Base-by-base conservation (phyloP, 441 rosid genomes). In the Pelargonium myrrhifolium region DNA sequence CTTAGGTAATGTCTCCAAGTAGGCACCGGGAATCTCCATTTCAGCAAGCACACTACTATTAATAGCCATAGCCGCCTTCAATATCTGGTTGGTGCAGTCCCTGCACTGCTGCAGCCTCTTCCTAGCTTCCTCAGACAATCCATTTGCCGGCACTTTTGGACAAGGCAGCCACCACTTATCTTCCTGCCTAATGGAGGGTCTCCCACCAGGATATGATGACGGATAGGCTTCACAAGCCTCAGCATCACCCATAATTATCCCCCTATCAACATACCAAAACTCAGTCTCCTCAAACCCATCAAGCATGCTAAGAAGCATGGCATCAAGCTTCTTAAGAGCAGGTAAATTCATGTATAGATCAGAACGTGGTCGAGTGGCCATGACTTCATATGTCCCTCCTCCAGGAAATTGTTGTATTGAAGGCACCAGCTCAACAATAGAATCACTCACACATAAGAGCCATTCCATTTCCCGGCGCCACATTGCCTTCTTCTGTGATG, bases 121-220 rank as follows among this genome's bases (percentile, higher is more conserved):
- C 77, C 96, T 88, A 0, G 85, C 73, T 66, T 85, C 99, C 40
- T 86, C 85, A 0, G 96, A 91, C 78, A 94, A 75, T 39, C 99
- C 96, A 61, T 82, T 81, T 58, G 84, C 69, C 0, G 91, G 92
- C 42, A 94, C 83, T 82, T 88, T 94, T 0, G 97, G 99, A 68
- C 92, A 91, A 0, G 97, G 99, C 76, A 91, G 74, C 99, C 99
- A 94, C 99, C 97, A 94, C 72, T 94, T 94, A 53, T 94, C 99
- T 76, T 94, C 97, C 85, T 94, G 96, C 83, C 99, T 86, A 76
- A 84, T 78, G 0, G 89, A 88, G 11, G 87, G 93, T 65, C 91
- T 76, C 40, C 84, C 93, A 43, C 76, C 76, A 37, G 84, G 75
- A 76, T 82, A 68, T 12, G 84, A 78, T 1, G 88, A 79, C 11